Evolutionary conservation across 2,329 filamentous ascomycete species (phyloP), one percentile per base, ranked within the genome.

Genomic region (Colletotrichum tanaceti): DNA sequence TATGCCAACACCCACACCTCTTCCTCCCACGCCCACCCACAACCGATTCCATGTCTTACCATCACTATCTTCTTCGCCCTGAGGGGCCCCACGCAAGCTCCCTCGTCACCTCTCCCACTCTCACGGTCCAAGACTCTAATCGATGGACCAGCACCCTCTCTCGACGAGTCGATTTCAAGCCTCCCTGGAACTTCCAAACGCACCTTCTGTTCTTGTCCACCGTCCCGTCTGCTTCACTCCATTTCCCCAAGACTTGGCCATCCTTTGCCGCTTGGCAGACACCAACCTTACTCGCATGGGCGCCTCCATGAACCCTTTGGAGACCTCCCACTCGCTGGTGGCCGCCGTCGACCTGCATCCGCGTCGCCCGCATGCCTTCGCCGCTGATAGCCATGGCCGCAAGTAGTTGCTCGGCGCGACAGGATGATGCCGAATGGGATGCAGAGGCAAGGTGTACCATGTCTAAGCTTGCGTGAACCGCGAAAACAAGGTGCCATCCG

Each of bases 171-270:
- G 50, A 65, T 28, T 16, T 16, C 32, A 6, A 52, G 10, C 55
- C 44, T 49, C 22, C 55, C 55, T 61, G 62, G 28, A 55, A 35
- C 20, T 22, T 52, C 44, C 55, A 46, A 47, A 58, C 52, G 20
- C 66, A 69, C 66, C 66, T 69, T 65, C 66, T 69, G 43, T 69
- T 69, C 62, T 69, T 28, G 66, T 69, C 55, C 28, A 65, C 55
- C 62, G 11, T 60, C 43, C 62, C 55, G 66, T 47, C 24, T 61
- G 50, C 66, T 69, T 65, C 50, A 66, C 66, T 69, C 66, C 66
- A 69, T 62, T 55, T 61, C 55, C 55, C 57, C 62, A 52, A 69
- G 62, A 52, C 66, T 69, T 69, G 62, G 66, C 66, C 62, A 41
- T 69, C 62, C 66, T 65, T n/a, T 69, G 20, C 14, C 35, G 41